Evolutionary conservation across 805 yeast genomes (phyloP), one percentile per base, ranked within the genome.

Genomic region (Ogataea ganodermae): DNA sequence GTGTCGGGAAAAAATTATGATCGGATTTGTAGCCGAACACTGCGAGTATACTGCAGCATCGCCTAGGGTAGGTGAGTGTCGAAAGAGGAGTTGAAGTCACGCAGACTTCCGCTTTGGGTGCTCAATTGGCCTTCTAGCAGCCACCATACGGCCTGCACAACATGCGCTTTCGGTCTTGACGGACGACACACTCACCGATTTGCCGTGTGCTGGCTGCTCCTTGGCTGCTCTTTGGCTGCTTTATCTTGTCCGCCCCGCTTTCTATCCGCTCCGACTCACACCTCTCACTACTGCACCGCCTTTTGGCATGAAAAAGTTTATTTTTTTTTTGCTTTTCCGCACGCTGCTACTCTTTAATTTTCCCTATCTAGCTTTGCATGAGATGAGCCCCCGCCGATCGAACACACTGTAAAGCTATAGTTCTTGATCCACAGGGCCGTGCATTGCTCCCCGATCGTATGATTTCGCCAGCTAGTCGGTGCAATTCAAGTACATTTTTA

Each of bases 311-410:
- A 20, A 4, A 33, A 17, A 17, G 21, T 17, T 17, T 33, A 12
- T 17, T 33, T 30, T 30, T 30, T 27, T 27, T 27, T 27, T 30
- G 18, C 33, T 30, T 30, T 3, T 30, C 10, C 36, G 36, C 36
- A 33, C 36, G 12, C 36, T 18, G 23, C 33, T 17, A 9, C 23
- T 33, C 21, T 17, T 17, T 33, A 17, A 9, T 33, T 18, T 33
- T 33, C 23, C 36, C 36, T 17, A 33, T 33, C 36, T 10, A 33
- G 36, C 14, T 33, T 17, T 33, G 36, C 36, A 33, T 33, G 23
- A 33, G 21, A 33, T 33, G 36, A 33, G 36, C 23, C 36, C 14
- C n/a, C 36, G 36, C 36, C 22, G 36, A 33, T 33, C 36, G 33
- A 30, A 30, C 33, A 30, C 33, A 30, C 18, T n/a, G n/a, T 30